Conservation (phyloP, 176 grass and related monocot genomes). For the Aegilops sharonensis region DNA sequence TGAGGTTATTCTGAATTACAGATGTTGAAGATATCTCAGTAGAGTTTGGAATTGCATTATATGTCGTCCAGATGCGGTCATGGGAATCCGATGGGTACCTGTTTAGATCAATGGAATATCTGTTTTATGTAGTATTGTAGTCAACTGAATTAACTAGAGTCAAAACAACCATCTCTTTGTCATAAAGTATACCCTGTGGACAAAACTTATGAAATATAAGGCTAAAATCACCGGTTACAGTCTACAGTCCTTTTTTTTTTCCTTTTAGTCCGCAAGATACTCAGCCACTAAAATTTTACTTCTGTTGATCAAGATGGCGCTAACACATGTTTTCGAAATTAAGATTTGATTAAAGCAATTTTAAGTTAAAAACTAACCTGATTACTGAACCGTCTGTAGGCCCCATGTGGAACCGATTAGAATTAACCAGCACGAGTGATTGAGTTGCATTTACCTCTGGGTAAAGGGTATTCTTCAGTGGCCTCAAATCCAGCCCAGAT, state of each 20-base stretch:
- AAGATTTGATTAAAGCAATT: not conserved
- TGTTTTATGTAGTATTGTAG: not conserved
- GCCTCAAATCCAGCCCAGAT: slow-evolving; percentile 45
- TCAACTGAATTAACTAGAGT: not conserved
- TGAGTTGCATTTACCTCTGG: slow-evolving; percentile 39
- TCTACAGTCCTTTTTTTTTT: not conserved
- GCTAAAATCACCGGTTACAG: not conserved
- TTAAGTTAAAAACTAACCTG: slow-evolving; percentile 17
- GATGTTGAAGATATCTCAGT: slow-evolving; percentile 32
- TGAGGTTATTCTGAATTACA: slow-evolving; percentile 2
- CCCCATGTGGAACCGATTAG: slow-evolving; percentile 30
- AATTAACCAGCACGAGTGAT: slow-evolving; percentile 17
- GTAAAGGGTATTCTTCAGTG: slow-evolving; percentile 34
- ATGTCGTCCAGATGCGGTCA: slow-evolving; percentile 48
- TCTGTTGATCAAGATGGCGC: not conserved
- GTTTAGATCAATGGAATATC: slow-evolving; percentile 19
- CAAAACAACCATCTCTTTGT: not conserved
- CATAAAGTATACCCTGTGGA: not conserved
- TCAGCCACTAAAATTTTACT: not conserved
- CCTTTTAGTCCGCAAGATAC: not conserved
- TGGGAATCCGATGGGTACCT: slow-evolving; percentile 52
- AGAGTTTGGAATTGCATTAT: not conserved
- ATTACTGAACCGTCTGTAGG: slow-evolving; percentile 17
- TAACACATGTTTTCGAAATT: not conserved
- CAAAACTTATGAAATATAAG: not conserved